Evolutionary conservation across 192 early-diverging fungal species (phyloP).

Genomic region (Jimgerdemannia lactiflua): DNA sequence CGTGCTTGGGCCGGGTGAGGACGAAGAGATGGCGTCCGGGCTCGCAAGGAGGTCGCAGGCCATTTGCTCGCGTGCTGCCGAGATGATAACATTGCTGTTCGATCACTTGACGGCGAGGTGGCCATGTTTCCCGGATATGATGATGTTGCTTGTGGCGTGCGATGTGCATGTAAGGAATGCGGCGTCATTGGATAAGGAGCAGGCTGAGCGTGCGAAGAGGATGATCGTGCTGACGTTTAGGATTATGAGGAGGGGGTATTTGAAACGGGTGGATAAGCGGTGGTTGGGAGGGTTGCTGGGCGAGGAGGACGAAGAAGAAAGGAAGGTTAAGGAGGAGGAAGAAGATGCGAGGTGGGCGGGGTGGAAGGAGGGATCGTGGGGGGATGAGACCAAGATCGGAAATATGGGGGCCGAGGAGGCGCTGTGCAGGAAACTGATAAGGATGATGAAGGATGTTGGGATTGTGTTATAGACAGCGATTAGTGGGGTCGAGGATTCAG

Average conservation of each 20-base stretch:
- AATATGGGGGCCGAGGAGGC: not conserved
- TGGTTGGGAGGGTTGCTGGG: not conserved
- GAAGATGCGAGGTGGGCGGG: not conserved
- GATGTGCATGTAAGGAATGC: not conserved
- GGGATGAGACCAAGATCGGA: not conserved
- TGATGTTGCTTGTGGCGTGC: not conserved
- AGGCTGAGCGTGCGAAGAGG: not conserved
- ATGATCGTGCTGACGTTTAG: not conserved
- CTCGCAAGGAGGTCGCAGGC: not conserved
- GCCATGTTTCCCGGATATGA: not conserved
- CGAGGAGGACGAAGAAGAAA: not conserved
- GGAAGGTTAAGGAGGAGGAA: not conserved
- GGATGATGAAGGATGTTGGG: not conserved
- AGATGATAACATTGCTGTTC: not conserved
- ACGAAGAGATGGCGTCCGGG: not conserved
- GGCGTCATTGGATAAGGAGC: not conserved
- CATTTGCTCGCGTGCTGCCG: not conserved
- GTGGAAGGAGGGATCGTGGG: not conserved
- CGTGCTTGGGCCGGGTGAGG: not conserved
- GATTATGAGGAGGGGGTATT: not conserved
- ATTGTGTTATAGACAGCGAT: not conserved
- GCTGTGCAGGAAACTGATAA: not conserved
- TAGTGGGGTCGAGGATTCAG: no score
- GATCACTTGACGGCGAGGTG: not conserved
- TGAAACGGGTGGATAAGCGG: not conserved